Base-by-base conservation (phyloP, 2,329 filamentous ascomycete genomes). In the Claviceps africana region DNA sequence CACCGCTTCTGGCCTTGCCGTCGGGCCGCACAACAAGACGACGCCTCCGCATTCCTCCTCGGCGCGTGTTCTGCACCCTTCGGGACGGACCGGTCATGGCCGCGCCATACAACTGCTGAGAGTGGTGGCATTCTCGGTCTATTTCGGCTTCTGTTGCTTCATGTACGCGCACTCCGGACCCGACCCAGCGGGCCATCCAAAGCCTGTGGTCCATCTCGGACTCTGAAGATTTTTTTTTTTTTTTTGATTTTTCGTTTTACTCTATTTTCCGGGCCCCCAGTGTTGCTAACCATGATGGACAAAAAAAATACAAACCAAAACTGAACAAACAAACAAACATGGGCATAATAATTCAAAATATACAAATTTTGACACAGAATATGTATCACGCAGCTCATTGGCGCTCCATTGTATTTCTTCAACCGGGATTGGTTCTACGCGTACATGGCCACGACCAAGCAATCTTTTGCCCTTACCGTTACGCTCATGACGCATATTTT, bases 371-470 rank as follows among this genome's bases (percentile, higher is more conserved):
- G n/a, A 39, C 8, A 47, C 48, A 85, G 81, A 17, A 81, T 86
- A 61, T 78, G 79, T 59, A 65, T 79, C 19, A 88, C 87, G 7
- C 88, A 95, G 62, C 74, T 89, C 56, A 70, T 94, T 53, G 88
- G 88, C 35, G 69, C 79, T 0, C 87, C 87, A 2, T 68, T 95
- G 47, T 93, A 93, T 64, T 76, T 82, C 55, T 71, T 88, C 61
- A 85, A 88, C 64, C 80, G 80, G 53, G 82, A 88, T 46, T 78
- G 86, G 62, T 95, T 88, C 71, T 86, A 94, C 67, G 78, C 83
- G 56, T 94, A 88, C 70, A 94, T 95, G 80, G 82, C 87, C 42
- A 78, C 88, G 65, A 93, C 88, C 11, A 95, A 95, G 67, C 81
- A 87, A 62, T 86, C 80, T 1, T 94, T 94, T 65, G 86, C 85